Base-by-base conservation (phyloP, 176 grass and related monocot species). In the Ananas comosus region DNA sequence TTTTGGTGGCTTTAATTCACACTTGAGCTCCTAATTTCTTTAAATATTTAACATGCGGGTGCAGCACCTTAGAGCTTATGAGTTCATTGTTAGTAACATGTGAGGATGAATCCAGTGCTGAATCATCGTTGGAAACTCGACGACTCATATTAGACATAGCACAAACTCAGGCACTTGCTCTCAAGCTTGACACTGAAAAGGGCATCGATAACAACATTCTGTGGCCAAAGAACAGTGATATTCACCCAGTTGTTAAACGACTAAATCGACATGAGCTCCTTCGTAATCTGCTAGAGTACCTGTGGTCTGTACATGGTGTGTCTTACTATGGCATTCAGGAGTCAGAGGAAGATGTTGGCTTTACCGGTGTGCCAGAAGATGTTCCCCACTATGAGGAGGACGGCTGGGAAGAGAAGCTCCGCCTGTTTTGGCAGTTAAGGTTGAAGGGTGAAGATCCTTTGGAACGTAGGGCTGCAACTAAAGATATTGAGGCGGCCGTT, bases 321-420 rank as follows among this genome's bases (percentile, higher is more conserved):
- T 87, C 91, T 85, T 99, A 94, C 69, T 99, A 93, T 82, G 95
- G 95, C 50, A 86, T 85, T 47, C 90, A 76, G 24, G 95, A 99
- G 52, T 73, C 67, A 16, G 72, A 81, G 18, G 95, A 88, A 53
- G 80, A 71, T 47, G 91, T 91, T 70, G 90, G 80, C 3, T 27
- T 91, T 74, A 87, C 87, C 28, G 82, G 91, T 72, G 76, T 91
- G 68, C 88, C 90, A 94, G 80, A 74, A 57, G 94, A 99, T 70
- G 78, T 29, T 70, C 83, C 76, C 85, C 67, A 76, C 80, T 84
- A 53, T 73, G 65, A 83, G 21, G 83, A 79, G 78, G 53, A 70
- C 80, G 71, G 87, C 70, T 94, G 95, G 95, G 87, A 94, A 75
- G 90, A 99, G 80, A 94, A 92, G 66, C 56, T 99, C 16, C 87